Percentiles rank a stretch among this genome's conserved stretches.
phyloP scores from a whole-genome alignment of 169 alveolate species.

The Eimeria acervulina region DNA sequence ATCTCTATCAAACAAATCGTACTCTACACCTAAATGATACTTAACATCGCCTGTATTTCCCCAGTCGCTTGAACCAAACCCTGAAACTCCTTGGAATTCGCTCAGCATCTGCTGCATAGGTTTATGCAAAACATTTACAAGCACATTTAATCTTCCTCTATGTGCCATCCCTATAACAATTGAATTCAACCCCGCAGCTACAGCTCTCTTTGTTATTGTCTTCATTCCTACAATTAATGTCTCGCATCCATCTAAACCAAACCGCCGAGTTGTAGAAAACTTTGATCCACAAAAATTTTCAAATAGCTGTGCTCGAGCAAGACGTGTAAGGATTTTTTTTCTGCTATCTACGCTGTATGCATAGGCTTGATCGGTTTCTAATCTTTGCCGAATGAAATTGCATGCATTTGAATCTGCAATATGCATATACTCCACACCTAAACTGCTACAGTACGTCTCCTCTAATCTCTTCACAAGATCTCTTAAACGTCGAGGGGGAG shows the following conservation, averaged over 20 bases:
- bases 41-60: slow-evolving; percentile 96
- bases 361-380: slow-evolving; percentile 77
- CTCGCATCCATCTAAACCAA: slow-evolving; percentile 97
- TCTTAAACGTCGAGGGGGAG: slow-evolving; percentile 73
- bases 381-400: slow-evolving; percentile 81
- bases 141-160: slow-evolving; percentile 96
- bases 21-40: slow-evolving; percentile 95
- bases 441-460: slow-evolving; percentile 81
- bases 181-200: slow-evolving; percentile 90
- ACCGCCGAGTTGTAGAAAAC: slow-evolving; percentile 96
- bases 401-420: slow-evolving; percentile 65
- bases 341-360: slow-evolving; percentile 43
- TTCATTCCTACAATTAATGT: slow-evolving; percentile 93
- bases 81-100: slow-evolving; percentile 91
- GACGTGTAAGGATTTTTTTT: slow-evolving; percentile 82
- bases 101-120: slow-evolving; percentile 95
- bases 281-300: slow-evolving; percentile 89
- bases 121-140: slow-evolving; percentile 94
- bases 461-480: slow-evolving; percentile 76
- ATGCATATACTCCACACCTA: slow-evolving; percentile 85
- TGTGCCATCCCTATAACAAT: slow-evolving; percentile 97
- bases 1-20: slow-evolving; percentile 89
- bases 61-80: slow-evolving; percentile 87
- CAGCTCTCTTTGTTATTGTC: slow-evolving; percentile 84
- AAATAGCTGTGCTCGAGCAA: slow-evolving; percentile 88